Evolutionary conservation across 1,284 basidiomycete species (phyloP).

Genomic region (Schizophyllum amplum): DNA sequence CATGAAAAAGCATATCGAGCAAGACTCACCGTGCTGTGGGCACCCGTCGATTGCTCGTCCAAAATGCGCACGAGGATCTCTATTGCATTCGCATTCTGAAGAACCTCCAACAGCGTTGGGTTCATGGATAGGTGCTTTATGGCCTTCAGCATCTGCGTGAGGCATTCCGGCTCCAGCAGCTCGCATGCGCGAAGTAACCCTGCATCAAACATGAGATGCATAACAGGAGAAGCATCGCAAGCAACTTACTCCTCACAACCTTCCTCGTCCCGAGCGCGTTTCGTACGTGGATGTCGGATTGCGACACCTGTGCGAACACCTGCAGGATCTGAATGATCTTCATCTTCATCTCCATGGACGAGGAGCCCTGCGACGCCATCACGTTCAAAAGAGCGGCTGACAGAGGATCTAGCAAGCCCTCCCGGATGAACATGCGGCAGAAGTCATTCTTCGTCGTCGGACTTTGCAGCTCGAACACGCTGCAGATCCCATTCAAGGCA

Average conservation of each 20-base stretch:
- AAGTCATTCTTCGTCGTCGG: constrained; percentile 97
- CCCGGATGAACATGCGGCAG: constrained; percentile 95
- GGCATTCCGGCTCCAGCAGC: constrained; percentile 72
- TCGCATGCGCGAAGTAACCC: constrained; percentile 82
- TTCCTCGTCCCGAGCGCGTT: constrained; percentile 86
- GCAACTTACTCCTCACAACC: constrained; percentile 75
- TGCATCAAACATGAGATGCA: constrained; percentile 22
- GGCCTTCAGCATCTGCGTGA: constrained; percentile 88
- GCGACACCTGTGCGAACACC: constrained; percentile 92
- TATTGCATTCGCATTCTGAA: constrained; percentile 94
- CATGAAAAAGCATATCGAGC: background rate
- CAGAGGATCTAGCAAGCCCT: constrained; percentile 89
- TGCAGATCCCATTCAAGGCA: constrained; percentile 89
- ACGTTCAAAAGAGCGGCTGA: constrained; percentile 86
- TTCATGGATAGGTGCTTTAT: constrained; percentile 96
- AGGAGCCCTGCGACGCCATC: constrained; percentile 64
- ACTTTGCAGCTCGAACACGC: constrained; percentile 91
- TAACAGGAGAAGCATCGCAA: background rate
- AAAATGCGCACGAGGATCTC: constrained; percentile 83
- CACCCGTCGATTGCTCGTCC: constrained; percentile 72
- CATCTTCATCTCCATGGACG: constrained; percentile 69
- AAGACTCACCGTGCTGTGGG: constrained; percentile 69
- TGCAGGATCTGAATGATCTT: constrained; percentile 88
- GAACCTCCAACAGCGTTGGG: constrained; percentile 79
- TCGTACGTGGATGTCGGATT: constrained; percentile 87